Evolutionary conservation across 2,329 filamentous ascomycete species (phyloP).

Genomic region (Nectriaceae sp.): DNA sequence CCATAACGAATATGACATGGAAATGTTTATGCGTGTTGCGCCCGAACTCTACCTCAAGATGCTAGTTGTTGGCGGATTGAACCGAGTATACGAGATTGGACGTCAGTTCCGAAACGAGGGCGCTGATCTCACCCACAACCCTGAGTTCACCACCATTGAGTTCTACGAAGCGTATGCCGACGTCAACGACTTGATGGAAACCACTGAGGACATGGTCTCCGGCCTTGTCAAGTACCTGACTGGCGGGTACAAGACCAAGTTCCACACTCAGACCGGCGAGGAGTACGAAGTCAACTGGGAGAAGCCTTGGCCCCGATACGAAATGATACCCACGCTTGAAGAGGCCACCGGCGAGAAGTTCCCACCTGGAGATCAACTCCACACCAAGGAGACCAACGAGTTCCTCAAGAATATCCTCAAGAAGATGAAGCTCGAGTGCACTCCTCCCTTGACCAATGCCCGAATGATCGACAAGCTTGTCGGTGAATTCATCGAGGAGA

Average conservation of each 20-base stretch:
- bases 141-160: slow-evolving; percentile 94
- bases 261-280: slow-evolving; percentile 84
- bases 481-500: slow-evolving; percentile 93
- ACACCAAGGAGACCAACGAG: slow-evolving; percentile 84
- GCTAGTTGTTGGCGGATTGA: slow-evolving; percentile 88
- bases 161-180: slow-evolving; percentile 96
- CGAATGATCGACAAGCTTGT: slow-evolving; percentile 96
- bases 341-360: slow-evolving; percentile 91
- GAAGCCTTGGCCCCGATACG: slow-evolving; percentile 86
- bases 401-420: slow-evolving; percentile 84
- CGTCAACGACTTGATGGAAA: slow-evolving; percentile 77
- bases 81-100: slow-evolving; percentile 94
- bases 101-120: slow-evolving; percentile 95
- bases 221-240: slow-evolving; percentile 86
- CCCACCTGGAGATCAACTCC: slow-evolving; percentile 83
- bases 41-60: slow-evolving; percentile 98
- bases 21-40: slow-evolving; percentile 92
- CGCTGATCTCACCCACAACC: slow-evolving; percentile 78
- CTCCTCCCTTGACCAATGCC: slow-evolving; percentile 86
- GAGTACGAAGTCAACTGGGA: slow-evolving; percentile 94
- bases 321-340: slow-evolving; percentile 89
- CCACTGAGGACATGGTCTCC: slow-evolving; percentile 92
- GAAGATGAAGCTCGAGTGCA: slow-evolving; percentile 89
- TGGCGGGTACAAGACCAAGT: slow-evolving; percentile 81
- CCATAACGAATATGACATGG: slow-evolving; percentile 94